Conservation (phyloP, 805 yeast species). For the Ogataea glucozyma region DNA sequence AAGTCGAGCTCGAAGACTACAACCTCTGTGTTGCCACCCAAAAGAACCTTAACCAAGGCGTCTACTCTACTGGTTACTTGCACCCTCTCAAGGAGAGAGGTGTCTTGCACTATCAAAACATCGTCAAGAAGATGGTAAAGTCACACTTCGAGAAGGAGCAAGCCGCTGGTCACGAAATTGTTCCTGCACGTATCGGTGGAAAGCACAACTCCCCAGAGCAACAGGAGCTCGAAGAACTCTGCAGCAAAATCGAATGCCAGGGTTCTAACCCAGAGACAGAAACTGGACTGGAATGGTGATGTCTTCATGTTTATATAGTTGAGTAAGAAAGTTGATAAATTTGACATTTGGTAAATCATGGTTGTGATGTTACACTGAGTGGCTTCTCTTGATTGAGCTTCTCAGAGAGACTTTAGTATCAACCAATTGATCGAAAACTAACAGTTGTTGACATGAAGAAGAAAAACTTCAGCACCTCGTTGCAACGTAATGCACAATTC, state of each 20-base stretch:
- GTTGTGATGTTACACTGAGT: no score
- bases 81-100: constrained; percentile 63
- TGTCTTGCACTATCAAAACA: constrained; percentile 55
- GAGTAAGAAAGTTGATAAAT: background rate
- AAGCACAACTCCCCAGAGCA: constrained; percentile 42
- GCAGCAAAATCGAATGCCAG: constrained; percentile 52
- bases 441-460: no score
- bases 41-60: constrained; percentile 60
- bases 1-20: constrained; percentile 62
- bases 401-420: no score
- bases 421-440: no score
- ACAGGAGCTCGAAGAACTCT: constrained; percentile 51
- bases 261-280: constrained; percentile 41
- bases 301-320: background rate
- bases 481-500: no score
- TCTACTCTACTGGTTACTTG: constrained; percentile 57
- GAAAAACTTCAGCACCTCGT: no score
- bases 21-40: constrained; percentile 61
- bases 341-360: background rate
- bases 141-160: constrained; percentile 50
- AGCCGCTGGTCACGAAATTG: constrained; percentile 45
- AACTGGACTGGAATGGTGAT: constrained; percentile 31
- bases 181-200: constrained; percentile 52
- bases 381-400: no score
- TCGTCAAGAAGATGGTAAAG: constrained; percentile 59